Base-by-base conservation (phyloP, 495 filamentous ascomycete genomes). In the Zalerion maritima region DNA sequence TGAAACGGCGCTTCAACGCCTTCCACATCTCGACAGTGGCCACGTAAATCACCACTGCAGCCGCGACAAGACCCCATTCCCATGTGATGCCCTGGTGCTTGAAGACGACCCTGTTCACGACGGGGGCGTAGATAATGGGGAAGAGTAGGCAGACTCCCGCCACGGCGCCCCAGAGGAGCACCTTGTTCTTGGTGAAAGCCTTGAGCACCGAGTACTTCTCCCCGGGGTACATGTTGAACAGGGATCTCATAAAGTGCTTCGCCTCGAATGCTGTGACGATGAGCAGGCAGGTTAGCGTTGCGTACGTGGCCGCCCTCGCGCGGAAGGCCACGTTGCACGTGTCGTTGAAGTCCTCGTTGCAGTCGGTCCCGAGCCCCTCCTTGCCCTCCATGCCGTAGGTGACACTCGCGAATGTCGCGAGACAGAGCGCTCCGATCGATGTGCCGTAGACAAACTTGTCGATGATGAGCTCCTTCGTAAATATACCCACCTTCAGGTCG, bases 241-340 rank as follows among this genome's bases (percentile, higher is more conserved):
- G 42, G 3, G 55, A 60, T 28, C 61, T 63, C 1, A 55, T 55
- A 37, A 71, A 64, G 35, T 69, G 62, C 37, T 68, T 69, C 32
- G 69, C 62, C 36, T 71, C 67, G 62, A 64, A 69, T 12, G 67
- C 67, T n/a, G 62, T 67, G 38, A 71, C 47, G 14, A 73, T 55
- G 1, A 69, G 48, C 18, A 69, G 55, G 52, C 67, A 71, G 14
- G 62, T 69, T 1, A 73, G 60, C 31, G 71, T 75, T 8, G 72
- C 73, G 38, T 78, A 83, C 1, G 69, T 73, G 2, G 78, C 74
- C 4, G 78, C 76, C 7, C 78, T 70, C 3, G 77, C 78, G 6
- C 72, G 71, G 57, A 65, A 73, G 6, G 72, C 64, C 6, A 46
- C 41, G 18, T 53, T 52, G 42, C 69, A 73, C 11, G 42, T 37